These are phyloP conservation scores for Debaryomyces subglobosus DNA, from an alignment of 1,139 yeast genomes.

Conservation along the genomic window DNA sequence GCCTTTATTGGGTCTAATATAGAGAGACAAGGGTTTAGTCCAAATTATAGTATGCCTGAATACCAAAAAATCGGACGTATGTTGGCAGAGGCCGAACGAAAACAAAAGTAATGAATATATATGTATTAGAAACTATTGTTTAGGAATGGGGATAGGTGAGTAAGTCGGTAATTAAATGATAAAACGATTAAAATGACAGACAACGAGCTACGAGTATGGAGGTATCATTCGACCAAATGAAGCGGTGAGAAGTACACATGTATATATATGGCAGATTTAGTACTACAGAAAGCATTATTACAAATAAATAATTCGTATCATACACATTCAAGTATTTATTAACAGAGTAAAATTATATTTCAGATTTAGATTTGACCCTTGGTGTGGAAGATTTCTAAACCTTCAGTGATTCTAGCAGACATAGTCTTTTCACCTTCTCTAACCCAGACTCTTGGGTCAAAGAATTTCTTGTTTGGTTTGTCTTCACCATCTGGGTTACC, in stretches of 20 bases:
- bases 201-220: background rate
- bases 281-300: constrained; percentile 4
- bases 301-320: constrained; percentile 8
- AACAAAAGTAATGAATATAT: background rate
- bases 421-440: constrained; percentile 99
- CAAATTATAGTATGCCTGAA: constrained; percentile 41
- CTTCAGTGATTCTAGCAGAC: constrained; percentile 81
- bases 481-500: constrained; percentile 99
- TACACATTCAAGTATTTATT: constrained; percentile 6
- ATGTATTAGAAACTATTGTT: background rate
- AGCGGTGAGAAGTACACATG: background rate
- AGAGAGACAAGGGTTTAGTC: constrained; percentile 35
- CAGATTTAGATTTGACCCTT: constrained; percentile 55
- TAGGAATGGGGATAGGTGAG: background rate
- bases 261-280: constrained; percentile 2
- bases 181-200: background rate
- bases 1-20: constrained; percentile 55
- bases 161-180: background rate
- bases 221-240: background rate
- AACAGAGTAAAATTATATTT: background rate
- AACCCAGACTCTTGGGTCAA: constrained; percentile 99
- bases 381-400: constrained; percentile 86
- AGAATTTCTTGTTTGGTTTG: constrained; percentile 98
- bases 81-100: constrained; percentile 4
- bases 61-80: constrained; percentile 31